A percentile compares a stretch with the other conserved stretches of the same genome.
phyloP scores from a whole-genome alignment of 495 filamentous ascomycete species.

The Aspergillus asperescens region DNA sequence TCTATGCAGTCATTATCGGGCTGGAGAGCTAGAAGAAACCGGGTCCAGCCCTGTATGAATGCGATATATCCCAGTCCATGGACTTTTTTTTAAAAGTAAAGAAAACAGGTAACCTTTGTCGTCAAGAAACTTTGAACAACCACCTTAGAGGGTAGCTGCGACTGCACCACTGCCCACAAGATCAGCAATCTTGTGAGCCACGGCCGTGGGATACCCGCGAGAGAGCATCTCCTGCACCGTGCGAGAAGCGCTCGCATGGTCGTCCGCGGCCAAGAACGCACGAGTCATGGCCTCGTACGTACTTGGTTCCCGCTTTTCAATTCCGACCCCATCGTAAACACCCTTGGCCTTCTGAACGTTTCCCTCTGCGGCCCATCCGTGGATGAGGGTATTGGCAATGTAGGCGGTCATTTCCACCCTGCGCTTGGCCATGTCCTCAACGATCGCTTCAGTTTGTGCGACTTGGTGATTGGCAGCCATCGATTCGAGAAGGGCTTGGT shows the following conservation, averaged over 20 bases:
- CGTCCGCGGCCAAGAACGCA: conserved; percentile 79
- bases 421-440: conserved; percentile 64
- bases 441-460: conserved; percentile 64
- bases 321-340: conserved; percentile 70
- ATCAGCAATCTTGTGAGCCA: conserved; percentile 86
- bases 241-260: conserved; percentile 62
- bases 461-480: conserved; percentile 94
- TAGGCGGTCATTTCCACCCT: conserved; percentile 88
- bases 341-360: conserved; percentile 71
- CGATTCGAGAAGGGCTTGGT: conserved; percentile 90
- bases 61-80: conserved; percentile 24
- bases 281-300: conserved; percentile 99
- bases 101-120: conserved; percentile 16
- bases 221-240: conserved; percentile 88
- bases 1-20: conserved; percentile 23
- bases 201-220: conserved; percentile 84
- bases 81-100: conserved; percentile 15
- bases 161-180: conserved; percentile 59
- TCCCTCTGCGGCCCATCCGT: conserved; percentile 87
- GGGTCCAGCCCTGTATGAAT: conserved; percentile 39
- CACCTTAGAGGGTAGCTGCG: conserved; percentile 24
- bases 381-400: conserved; percentile 98
- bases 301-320: conserved; percentile 80
- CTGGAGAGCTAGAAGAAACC: conserved; percentile 27
- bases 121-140: conserved; percentile 1